phyloP scores from a whole-genome alignment of 176 grass and related monocot species.

The Ensete ventricosum region DNA sequence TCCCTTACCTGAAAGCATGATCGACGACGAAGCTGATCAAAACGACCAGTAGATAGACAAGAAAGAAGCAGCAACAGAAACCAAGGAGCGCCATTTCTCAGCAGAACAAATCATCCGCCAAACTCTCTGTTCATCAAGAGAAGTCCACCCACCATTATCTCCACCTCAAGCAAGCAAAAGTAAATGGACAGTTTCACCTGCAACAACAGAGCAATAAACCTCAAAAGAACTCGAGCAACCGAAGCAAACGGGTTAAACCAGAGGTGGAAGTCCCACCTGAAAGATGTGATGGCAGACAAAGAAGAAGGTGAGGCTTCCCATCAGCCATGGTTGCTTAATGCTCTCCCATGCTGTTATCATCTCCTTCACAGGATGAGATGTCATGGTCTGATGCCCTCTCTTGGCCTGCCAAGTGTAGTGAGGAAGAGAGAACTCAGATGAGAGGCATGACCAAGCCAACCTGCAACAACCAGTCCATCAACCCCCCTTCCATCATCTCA shows the following conservation, averaged over 20 bases:
- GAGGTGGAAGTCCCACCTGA: not conserved
- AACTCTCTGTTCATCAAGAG: not conserved
- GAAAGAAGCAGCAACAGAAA: constrained; percentile 19
- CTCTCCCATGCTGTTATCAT: not conserved
- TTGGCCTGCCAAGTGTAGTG: not conserved
- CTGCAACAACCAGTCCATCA: not conserved
- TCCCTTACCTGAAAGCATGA: constrained; percentile 24
- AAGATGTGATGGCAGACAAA: not conserved
- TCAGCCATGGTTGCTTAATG: not conserved
- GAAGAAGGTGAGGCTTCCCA: not conserved
- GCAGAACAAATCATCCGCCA: not conserved
- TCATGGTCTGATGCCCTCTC: not conserved
- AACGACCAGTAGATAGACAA: constrained; percentile 21
- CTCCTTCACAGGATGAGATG: not conserved
- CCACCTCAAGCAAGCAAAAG: not conserved
- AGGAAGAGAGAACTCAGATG: not conserved
- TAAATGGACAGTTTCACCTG: not conserved
- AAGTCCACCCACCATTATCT: not conserved
- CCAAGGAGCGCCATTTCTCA: constrained; percentile 8
- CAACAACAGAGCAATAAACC: not conserved
- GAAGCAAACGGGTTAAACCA: not conserved
- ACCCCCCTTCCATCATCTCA: too few relatives aligned
- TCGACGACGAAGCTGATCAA: constrained; percentile 25
- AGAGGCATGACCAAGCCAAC: not conserved
- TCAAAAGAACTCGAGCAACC: not conserved